Conservation (phyloP, 2,329 filamentous ascomycete species). For the Aspergillus pseudoterreus region DNA sequence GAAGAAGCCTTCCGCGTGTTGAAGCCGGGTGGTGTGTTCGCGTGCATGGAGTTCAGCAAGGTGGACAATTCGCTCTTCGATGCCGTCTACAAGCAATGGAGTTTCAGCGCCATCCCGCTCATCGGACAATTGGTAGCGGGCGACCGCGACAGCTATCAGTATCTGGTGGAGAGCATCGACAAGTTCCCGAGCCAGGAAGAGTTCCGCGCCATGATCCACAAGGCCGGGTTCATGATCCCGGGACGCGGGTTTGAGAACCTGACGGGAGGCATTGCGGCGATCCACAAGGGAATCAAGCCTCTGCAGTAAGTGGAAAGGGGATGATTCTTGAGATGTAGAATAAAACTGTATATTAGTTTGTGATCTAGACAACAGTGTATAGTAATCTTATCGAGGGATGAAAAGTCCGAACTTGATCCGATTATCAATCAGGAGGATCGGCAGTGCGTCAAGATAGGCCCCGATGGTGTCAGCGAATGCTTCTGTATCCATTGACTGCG, state of each 20-base stretch:
- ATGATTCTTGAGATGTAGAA: no score
- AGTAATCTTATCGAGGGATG: constrained; percentile 3
- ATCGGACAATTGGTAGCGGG: constrained; percentile 94
- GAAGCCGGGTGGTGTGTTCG: constrained; percentile 92
- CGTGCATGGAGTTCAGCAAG: constrained; percentile 92
- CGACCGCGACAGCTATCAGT: constrained; percentile 95
- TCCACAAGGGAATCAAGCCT: constrained; percentile 94
- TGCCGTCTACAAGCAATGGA: constrained; percentile 90
- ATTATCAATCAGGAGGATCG: background rate
- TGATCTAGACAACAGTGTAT: background rate
- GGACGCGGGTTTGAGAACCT: constrained; percentile 84
- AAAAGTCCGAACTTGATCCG: background rate
- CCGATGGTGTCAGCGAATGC: constrained; percentile 13
- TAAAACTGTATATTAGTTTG: constrained; percentile 1
- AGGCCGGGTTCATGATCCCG: constrained; percentile 79
- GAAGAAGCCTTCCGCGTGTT: constrained; percentile 81
- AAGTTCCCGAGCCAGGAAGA: constrained; percentile 81
- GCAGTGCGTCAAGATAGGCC: constrained; percentile 11
- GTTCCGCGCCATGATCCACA: constrained; percentile 60
- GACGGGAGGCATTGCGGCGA: constrained; percentile 87
- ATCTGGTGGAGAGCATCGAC: constrained; percentile 97
- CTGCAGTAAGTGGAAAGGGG: background rate
- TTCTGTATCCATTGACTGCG: background rate
- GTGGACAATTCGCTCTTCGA: constrained; percentile 76
- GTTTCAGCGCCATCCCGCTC: constrained; percentile 86